These are phyloP conservation scores for Dimocarpus longan DNA, from an alignment of 345 rosid genomes.

Conservation along the genomic window DNA sequence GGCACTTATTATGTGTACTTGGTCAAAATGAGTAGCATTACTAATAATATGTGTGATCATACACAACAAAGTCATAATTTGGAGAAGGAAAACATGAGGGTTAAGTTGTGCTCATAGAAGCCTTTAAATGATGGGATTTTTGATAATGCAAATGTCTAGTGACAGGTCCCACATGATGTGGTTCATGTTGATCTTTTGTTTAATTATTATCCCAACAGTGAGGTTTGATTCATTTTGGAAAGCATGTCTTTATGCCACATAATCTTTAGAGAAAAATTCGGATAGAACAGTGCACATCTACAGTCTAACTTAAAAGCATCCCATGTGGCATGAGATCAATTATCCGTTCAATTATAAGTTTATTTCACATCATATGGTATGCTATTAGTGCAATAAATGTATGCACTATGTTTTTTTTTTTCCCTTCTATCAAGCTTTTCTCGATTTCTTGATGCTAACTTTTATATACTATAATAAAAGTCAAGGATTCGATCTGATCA, in stretches of 20 bases:
- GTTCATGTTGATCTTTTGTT: background rate
- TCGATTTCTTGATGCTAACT: background rate
- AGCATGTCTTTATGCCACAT: background rate
- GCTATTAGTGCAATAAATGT: no score
- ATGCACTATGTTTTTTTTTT: background rate
- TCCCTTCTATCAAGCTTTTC: no score
- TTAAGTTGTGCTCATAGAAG: background rate
- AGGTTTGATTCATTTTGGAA: background rate
- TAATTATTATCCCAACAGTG: background rate
- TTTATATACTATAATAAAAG: background rate
- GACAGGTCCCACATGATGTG: constrained; percentile 9
- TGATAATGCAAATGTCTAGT: background rate
- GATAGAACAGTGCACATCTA: background rate
- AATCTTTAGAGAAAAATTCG: background rate
- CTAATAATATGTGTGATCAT: background rate
- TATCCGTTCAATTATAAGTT: background rate
- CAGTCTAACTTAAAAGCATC: background rate
- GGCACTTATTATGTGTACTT: constrained; percentile 14
- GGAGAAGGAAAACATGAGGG: background rate
- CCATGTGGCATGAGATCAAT: background rate
- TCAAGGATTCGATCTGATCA: background rate
- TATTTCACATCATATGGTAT: background rate
- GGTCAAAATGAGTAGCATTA: background rate
- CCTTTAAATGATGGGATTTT: background rate
- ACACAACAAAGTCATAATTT: constrained; percentile 4